These are phyloP conservation scores for Ophiognomonia clavigignenti-juglandacearum DNA, from an alignment of 2,329 filamentous ascomycete genomes.

Conservation along the genomic window DNA sequence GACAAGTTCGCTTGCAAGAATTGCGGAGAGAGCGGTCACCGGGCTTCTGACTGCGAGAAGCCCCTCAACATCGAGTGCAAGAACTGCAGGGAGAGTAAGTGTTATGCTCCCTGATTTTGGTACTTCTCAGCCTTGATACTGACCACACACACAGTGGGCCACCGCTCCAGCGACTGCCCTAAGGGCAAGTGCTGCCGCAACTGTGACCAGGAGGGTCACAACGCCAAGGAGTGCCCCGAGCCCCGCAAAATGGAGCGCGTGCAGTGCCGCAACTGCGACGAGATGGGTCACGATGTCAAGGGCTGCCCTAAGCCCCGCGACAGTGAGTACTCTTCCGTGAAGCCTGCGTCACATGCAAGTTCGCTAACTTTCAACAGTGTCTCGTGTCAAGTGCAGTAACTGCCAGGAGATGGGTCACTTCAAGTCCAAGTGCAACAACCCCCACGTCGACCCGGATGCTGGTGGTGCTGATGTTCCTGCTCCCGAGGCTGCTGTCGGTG, in stretches of 20 bases:
- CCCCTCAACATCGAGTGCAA: conserved; percentile 61
- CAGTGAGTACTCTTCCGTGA: conserved; percentile 31
- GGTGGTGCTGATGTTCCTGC: conserved; percentile 4
- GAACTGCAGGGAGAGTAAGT: conserved; percentile 58
- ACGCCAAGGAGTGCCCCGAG: conserved; percentile 56
- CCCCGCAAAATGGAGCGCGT: conserved; percentile 34
- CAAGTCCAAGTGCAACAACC: conserved; percentile 33
- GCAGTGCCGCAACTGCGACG: conserved; percentile 49
- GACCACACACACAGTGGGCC: conserved; percentile 41
- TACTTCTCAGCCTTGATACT: neutral
- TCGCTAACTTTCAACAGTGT: conserved; percentile 27
- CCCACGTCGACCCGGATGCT: conserved; percentile 22
- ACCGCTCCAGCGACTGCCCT: conserved; percentile 61
- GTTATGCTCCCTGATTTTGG: neutral
- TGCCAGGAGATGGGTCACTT: conserved; percentile 46
- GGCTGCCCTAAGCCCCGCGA: conserved; percentile 53
- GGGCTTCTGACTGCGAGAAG: conserved; percentile 47
- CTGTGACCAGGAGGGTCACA: conserved; percentile 58
- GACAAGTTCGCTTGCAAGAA: conserved; percentile 66
- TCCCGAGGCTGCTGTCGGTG: conserved; percentile 8
- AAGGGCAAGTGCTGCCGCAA: conserved; percentile 52
- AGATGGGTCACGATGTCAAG: conserved; percentile 40
- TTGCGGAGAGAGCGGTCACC: conserved; percentile 55
- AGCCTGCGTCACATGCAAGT: neutral
- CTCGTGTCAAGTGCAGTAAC: conserved; percentile 54